Evolutionary conservation across 106 monocot species (phyloP).

Genomic region (Xerophyta viscosa): DNA sequence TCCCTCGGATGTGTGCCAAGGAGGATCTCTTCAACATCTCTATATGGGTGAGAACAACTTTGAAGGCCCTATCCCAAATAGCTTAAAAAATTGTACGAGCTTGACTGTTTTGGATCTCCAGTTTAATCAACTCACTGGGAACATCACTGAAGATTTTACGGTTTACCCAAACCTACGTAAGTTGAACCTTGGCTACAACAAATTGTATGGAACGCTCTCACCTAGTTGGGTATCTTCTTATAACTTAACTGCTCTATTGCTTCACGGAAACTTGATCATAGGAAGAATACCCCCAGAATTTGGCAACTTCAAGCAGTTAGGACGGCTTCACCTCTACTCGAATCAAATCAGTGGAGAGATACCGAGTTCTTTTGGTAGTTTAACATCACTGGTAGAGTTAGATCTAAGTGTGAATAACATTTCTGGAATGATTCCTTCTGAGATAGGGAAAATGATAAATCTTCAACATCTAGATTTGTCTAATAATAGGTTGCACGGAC

Average conservation of each 20-base stretch:
- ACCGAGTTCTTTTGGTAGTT: no score
- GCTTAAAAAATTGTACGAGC: no score
- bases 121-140: neutral
- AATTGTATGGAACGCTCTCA: no score
- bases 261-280: conserved; percentile 10
- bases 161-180: conserved; percentile 3
- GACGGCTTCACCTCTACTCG: no score
- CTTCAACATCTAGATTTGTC: conserved; percentile 2
- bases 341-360: no score
- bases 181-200: conserved; percentile 9
- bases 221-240: conserved; percentile 7
- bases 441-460: no score
- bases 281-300: no score
- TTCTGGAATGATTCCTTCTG: no score
- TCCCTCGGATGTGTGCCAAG: conserved; percentile 8
- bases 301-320: no score
- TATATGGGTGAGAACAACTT: conserved; percentile 3
- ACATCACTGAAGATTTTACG: conserved; percentile 11
- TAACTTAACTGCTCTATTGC: conserved; percentile 9
- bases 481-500: conserved; percentile 2
- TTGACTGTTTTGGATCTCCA: no score
- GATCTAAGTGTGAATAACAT: no score
- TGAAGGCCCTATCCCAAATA: neutral
- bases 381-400: no score
- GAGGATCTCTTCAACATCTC: conserved; percentile 6